Evolutionary conservation across 2,329 filamentous ascomycete genomes (phyloP), one percentile per base, ranked within the genome.

Genomic region (Monilinia fructigena): DNA sequence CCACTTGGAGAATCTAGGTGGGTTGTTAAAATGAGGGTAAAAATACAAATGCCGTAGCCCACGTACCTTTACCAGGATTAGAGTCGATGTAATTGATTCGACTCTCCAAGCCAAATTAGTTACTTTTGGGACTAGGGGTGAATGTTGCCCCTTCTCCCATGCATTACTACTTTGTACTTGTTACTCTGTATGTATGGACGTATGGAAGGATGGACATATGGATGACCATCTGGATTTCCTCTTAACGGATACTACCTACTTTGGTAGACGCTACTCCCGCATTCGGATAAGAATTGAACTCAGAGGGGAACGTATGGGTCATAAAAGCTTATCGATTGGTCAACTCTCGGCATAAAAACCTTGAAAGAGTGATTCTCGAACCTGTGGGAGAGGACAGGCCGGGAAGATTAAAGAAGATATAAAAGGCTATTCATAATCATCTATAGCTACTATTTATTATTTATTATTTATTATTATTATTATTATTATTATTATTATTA

Each of bases 261-360:
- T 48, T 1, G 56, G 45, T 48, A 31, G 28, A 48, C 56, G 56
- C 42, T 59, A 47, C 26, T n/a, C 6, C 56, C 56, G n/a, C 16
- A 48, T 47, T 31, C 31, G 56, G 56, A 48, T 62, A 62, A 62
- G 31, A 20, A 31, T 5, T 16, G n/a, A 31, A 60, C 16, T 16
- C 8, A 18, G 20, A n/a, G n/a, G 11, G 35, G 31, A 38, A 35
- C 38, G 4, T 7, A 52, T 59, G 54, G 60, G 23, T 54, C n/a
- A 18, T 45, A 28, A 59, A 65, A 59, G 63, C 63, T 65, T 65
- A 65, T 65, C 63, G 31, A 59, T 59, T 65, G 54, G 63, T n/a
- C 23, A 20, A 20, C 31, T 63, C 61, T 35, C 26, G 61, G 61
- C 12, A 35, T 26, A 5, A 11, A 26, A 48, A 14, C 14, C n/a